Base-by-base conservation (phyloP, 257 asterid species). In the Schizonepeta tenuifolia region DNA sequence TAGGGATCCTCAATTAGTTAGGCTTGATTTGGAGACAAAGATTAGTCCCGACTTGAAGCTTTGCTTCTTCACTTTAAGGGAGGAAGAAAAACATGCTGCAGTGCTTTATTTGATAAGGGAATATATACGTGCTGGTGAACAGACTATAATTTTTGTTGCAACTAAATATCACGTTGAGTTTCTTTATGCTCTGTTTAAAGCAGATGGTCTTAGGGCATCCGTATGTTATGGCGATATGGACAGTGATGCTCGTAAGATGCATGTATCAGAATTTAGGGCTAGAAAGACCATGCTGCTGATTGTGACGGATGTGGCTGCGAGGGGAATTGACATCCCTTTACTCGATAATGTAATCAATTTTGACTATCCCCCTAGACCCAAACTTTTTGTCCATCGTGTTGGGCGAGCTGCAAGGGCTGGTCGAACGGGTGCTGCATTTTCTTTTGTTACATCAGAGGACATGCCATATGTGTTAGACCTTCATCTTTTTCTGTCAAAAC, bases 371-470 rank as follows among this genome's bases (percentile, higher is more conserved):
- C 84, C 92, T 28, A 95, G 80, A 76, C 99, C 99, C 54, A 95
- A 95, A 74, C 98, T 95, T 65, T 95, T 95, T 77, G 89, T 95
- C 77, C 99, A 95, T 82, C 92, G 99, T 36, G 99, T 95, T 24
- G 99, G 99, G n/a, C 84, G 98, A 76, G 99, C 92, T 72, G 99
- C 99, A 51, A 88, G 99, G 84, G 99, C 99, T 47, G 99, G 99
- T 72, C 95, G 97, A 13, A 83, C 87, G 7, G 97, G 99, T 55
- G 82, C 98, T 72, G 81, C 99, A 18, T 95, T 81, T 83, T 95
- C 97, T 70, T 84, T 95, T 43, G 83, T 92, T 65, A 90, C 99
- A 35, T 66, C 88, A 7, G 99, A 95, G 77, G 99, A 92, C 75
- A 86, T 92, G 98, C 86, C 98, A 51, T 80, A 82, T 58, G 61